Base-by-base conservation (phyloP, 768 basidiomycete species). In the Suillus paluster region DNA sequence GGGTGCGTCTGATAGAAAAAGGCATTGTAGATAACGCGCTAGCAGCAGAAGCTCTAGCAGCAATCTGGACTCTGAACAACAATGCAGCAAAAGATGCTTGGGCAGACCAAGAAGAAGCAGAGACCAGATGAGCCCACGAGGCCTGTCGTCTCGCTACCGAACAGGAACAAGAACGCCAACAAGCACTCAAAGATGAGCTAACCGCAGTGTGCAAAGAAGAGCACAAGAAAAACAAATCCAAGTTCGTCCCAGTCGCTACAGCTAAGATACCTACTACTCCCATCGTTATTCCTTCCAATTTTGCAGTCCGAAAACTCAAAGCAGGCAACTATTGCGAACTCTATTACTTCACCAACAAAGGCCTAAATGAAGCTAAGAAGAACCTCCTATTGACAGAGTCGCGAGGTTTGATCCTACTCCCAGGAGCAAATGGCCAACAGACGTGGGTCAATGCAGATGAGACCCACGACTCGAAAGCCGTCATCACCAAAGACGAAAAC, bases 281-380 rank as follows among this genome's bases (percentile, higher is more conserved):
- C 8, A 23, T 17, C 39, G 39, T 23, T 5, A 34, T 39, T 10
- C 44, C 50, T 2, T 53, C 34, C 1, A 49, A 39, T 14, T n/a
- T 17, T 25, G 23, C 58, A 1, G 4, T 19, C 1, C 14, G 30
- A 1, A 59, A 46, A 45, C 11, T 59, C 0, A 33, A 42, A n/a
- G 36, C 21, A 2, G 30, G 42, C 0, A 21, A 59, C 3, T 46
- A n/a, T 36, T 60, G 49, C 38, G 59, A 60, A 30, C 59, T 60
- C 48, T 41, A n/a, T 17, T 60, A 53, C 39, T 60, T 53, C 59
- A 53, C 59, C 33, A 60, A 60, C 39, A 30, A 30, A 3, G 59
- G 59, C 0, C 21, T 36, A 2, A 10, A 9, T 0, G 34, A 17
- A 1, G 21, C 39, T 19, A 36, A 3, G 5, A 25, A 39, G 46